Conservation (phyloP, 2,329 filamentous ascomycete genomes). For the Alternaria infectoria region DNA sequence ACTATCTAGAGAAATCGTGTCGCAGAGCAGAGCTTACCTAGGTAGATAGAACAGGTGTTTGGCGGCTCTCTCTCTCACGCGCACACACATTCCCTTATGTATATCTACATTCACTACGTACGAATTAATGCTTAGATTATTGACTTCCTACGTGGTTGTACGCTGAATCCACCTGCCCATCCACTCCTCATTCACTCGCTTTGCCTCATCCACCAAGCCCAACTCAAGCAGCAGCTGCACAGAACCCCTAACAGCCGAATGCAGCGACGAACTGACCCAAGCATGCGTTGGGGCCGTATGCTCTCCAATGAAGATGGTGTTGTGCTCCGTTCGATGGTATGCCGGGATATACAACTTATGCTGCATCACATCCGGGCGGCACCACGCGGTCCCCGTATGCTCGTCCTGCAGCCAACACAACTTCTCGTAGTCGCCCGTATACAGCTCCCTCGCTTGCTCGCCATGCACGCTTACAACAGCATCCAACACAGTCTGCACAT, state of each 20-base stretch:
- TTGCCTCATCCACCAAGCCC: not conserved
- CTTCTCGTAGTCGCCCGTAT: not conserved
- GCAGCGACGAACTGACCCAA: not conserved
- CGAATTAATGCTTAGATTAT: not conserved
- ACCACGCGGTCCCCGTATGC: not conserved
- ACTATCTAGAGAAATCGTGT: not conserved
- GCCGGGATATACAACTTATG: not conserved
- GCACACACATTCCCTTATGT: too few species aligned
- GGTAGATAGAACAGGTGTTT: too few species aligned
- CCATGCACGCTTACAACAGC: not conserved
- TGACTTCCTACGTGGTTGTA: not conserved
- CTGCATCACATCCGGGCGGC: not conserved
- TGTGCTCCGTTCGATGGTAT: not conserved
- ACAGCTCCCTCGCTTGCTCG: not conserved
- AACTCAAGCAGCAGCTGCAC: slow-evolving; percentile 3
- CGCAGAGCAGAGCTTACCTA: too few species aligned
- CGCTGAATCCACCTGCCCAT: not conserved
- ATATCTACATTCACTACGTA: too few species aligned
- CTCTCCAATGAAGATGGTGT: not conserved
- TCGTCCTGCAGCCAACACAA: not conserved
- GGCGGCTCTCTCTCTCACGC: not conserved
- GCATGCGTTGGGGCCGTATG: slow-evolving; percentile 1
- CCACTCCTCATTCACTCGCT: not conserved
- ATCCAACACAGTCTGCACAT: not conserved
- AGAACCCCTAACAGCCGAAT: not conserved